Evolutionary conservation across 129 eudicot genomes (phyloP), one percentile per base, ranked within the genome.

Genomic region (Artemisia tridentata): DNA sequence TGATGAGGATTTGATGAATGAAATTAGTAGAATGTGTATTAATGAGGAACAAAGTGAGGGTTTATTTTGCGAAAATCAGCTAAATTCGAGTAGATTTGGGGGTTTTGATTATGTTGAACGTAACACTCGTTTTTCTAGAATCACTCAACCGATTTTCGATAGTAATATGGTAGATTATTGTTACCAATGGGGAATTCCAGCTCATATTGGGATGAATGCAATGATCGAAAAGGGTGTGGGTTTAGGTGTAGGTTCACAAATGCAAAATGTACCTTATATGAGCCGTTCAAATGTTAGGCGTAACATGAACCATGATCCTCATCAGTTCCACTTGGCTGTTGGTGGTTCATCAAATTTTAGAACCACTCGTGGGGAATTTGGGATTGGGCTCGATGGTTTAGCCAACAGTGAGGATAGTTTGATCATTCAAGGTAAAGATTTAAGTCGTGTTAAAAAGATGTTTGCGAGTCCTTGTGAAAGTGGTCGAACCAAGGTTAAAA

Each of bases 361-460:
- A 63, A 15, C 41, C 65, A 70, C 79, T 69, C 75, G 67, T 25
- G 29, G 72, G 47, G 74, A 73, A 18, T 49, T 81, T 38, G 60
- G 59, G 68, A 47, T 13, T 2, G 50, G 61, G 50, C 69, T 29
- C 4, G 88, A 88, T 65, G 73, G 73, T 74, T 70, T 82, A 49
- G 56, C 69, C 7, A 18, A 69, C 31, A 73, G 68, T 48, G 92
- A 86, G 51, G 90, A 84, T 47, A 78, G 92, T 70, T 82, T 89
- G 65, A 84, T 89, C 51, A 71, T 86, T 72, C 89, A 81, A 71
- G 89, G 88, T 62, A 86, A 84, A 61, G 75, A 80, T 77, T 43
- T 82, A 45, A 79, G 76, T 75, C 74, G 65, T 19, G 76, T 73
- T 38, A 66, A 64, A 52, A 82, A 63, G 29, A 63, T 74, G 43